Evolutionary conservation across 2,329 filamentous ascomycete genomes (phyloP), one percentile per base, ranked within the genome.

Genomic region (Neopestalotiopsis clavispora): DNA sequence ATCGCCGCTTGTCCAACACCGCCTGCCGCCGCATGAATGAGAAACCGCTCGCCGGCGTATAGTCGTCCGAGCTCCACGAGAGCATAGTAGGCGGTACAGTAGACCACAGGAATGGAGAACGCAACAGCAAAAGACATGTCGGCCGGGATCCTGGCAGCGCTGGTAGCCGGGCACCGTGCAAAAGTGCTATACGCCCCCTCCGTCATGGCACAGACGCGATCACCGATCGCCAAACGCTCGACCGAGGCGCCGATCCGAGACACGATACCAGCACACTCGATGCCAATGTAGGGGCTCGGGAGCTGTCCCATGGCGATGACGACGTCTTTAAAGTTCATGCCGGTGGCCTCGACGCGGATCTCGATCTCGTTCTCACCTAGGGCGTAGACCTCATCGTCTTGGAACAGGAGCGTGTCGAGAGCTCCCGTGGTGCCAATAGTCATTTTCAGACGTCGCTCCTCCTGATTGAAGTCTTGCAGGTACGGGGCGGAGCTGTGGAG

Each of bases 131-230:
- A 78, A 70, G 5, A 75, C 70, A 77, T 74, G 45, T 75, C 71
- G 0, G 28, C 49, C 0, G 76, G 77, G 9, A 78, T 69, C 67
- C 73, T 75, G 71, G 75, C 75, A 3, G 75, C 73, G 65, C 77
- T 77, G 2, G 72, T 69, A 2, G 69, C 76, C 61, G 72, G 75
- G 1, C 75, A 74, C 10, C 77, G 74, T 9, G 73, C 72, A 17
- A 69, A 69, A 2, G 76, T 78, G 32, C 76, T 74, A 30, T 77
- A 76, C 9, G 74, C 76, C 13, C 72, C 73, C 82, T 84, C 67
- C 75, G 80, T 78, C 13, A 86, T 79, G 20, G 80, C 80, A 45
- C 75, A 76, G 4, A 78, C 75, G 12, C 72, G 71, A 70, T 78
- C 75, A 13, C 77, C 76, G 4, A 75, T 68, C 23, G 68, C n/a